These are phyloP conservation scores for Monilinia fructigena DNA, from an alignment of 2,329 filamentous ascomycete genomes.

Conservation along the genomic window DNA sequence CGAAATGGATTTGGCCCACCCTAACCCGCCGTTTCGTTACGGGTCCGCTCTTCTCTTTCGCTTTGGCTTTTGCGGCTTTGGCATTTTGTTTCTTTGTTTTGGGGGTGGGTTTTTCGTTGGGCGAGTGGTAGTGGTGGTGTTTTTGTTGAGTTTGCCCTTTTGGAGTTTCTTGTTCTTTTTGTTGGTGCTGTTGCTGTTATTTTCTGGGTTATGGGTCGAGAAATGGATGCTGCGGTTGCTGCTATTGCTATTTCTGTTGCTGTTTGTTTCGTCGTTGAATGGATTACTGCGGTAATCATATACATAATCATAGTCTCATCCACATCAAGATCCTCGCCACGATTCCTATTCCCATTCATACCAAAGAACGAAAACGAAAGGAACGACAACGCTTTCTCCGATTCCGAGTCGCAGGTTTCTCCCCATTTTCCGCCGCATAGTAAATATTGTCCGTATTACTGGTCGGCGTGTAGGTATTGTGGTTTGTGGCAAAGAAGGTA, in stretches of 20 bases:
- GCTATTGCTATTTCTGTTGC: too few species aligned
- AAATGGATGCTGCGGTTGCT: neutral
- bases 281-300: neutral
- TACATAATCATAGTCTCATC: neutral
- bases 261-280: neutral
- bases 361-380: neutral
- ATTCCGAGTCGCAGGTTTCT: too few species aligned
- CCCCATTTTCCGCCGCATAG: neutral
- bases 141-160: neutral
- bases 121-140: neutral
- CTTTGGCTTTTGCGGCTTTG: neutral
- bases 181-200: neutral
- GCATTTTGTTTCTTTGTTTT: neutral
- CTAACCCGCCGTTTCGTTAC: slow-evolving; percentile 11
- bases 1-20: slow-evolving; percentile 18
- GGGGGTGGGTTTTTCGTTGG: neutral
- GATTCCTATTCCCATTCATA: neutral
- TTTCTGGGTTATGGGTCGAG: neutral
- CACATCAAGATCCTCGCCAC: neutral
- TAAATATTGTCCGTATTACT: neutral
- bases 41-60: slow-evolving; percentile 10
- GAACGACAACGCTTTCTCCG: neutral
- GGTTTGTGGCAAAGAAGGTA: slow-evolving; percentile 6
- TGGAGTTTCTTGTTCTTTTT: neutral
- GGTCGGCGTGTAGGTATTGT: slow-evolving; percentile 2